A percentile compares a stretch with the other conserved stretches of the same genome.
phyloP scores from a whole-genome alignment of 495 filamentous ascomycete species.

The Letharia lupina region DNA sequence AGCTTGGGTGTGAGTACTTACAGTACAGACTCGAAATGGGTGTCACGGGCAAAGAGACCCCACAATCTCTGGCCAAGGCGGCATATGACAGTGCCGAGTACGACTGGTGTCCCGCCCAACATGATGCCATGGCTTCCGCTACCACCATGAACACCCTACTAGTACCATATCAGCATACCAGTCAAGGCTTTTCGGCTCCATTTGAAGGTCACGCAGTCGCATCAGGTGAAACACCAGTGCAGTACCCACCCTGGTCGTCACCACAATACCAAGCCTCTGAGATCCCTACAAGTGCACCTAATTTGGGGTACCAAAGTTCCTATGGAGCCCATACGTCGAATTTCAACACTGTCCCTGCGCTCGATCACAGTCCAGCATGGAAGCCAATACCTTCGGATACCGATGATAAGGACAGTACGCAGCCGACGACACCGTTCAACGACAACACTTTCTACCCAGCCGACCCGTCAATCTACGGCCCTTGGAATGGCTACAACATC shows the following conservation, averaged over 20 bases:
- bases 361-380: background rate
- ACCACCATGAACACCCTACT: background rate
- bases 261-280: background rate
- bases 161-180: background rate
- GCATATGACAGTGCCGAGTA: conserved; percentile 1
- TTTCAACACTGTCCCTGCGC: background rate
- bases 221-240: background rate
- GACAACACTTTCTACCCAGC: background rate
- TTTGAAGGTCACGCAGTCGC: background rate
- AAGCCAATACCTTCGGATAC: background rate
- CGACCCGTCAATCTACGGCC: background rate
- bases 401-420: background rate
- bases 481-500: background rate
- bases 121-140: background rate
- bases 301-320: background rate
- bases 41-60: background rate
- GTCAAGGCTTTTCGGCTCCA: background rate
- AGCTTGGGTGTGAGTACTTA: background rate
- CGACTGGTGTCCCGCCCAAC: background rate
- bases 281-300: background rate
- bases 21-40: background rate
- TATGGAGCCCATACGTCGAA: background rate
- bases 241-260: background rate
- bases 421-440: background rate
- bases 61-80: conserved; percentile 3